Conservation (phyloP, 768 basidiomycete genomes). For the Obba rivulosa region DNA sequence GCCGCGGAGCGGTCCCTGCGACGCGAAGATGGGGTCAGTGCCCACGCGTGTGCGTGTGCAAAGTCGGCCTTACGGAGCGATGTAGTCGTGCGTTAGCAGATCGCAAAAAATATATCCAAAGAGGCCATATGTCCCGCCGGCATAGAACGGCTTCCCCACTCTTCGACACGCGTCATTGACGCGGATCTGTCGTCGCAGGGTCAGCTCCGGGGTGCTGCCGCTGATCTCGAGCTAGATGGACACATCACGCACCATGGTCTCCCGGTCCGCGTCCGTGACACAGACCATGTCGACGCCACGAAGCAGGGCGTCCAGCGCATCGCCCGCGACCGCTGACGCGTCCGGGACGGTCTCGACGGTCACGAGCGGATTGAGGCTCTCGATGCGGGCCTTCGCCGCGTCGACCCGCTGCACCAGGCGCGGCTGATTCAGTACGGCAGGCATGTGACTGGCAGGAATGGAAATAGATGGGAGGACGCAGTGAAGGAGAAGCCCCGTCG, state of each 20-base stretch:
- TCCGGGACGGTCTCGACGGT: constrained; percentile 63
- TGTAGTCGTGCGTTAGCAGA: constrained; percentile 79
- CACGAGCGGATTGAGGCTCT: constrained; percentile 91
- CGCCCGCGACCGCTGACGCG: constrained; percentile 40
- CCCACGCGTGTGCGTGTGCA: too few relatives aligned
- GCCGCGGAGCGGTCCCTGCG: constrained; percentile 58
- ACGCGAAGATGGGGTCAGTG: not conserved
- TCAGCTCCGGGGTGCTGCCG: not conserved
- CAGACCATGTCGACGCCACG: constrained; percentile 79
- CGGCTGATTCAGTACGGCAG: too few relatives aligned
- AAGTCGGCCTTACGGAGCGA: constrained; percentile 61
- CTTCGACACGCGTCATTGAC: constrained; percentile 79
- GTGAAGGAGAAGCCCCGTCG: too few relatives aligned
- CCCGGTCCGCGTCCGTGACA: constrained; percentile 70
- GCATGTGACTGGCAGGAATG: too few relatives aligned
- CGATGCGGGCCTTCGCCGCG: constrained; percentile 79
- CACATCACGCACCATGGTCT: constrained; percentile 58
- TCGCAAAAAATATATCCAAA: constrained; percentile 95
- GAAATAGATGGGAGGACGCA: too few relatives aligned
- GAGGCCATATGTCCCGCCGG: constrained; percentile 88
- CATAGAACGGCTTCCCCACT: constrained; percentile 75
- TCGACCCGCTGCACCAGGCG: constrained; percentile 62
- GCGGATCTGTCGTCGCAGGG: constrained; percentile 43
- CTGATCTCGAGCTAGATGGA: not conserved
- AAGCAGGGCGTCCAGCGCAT: constrained; percentile 53